Base-by-base conservation (phyloP, 345 rosid genomes). In the Psidium guajava region DNA sequence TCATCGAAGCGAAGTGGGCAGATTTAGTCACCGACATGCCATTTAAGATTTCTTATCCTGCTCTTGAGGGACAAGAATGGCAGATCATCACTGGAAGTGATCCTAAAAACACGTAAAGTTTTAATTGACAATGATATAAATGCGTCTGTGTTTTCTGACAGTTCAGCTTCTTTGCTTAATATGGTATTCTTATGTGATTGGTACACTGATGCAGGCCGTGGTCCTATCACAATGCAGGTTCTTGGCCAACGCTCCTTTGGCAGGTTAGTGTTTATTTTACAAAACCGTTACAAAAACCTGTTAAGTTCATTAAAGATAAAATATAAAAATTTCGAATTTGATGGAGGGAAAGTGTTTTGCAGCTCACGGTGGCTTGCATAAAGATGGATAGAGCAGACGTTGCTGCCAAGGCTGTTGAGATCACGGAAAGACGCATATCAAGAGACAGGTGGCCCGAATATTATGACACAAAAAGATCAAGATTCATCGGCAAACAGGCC, bases 221-320 rank as follows among this genome's bases (percentile, higher is more conserved):
- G 98, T 97, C 98, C 56, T 97, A 97, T 87, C 99, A 97, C 89
- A 97, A 97, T 89, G 97, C 90, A 73, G 97, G 98, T 83, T 95
- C 98, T n/a, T 97, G 98, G 99, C 99, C 99, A 24, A 95, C 98
- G 64, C 94, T 97, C 47, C 93, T 97, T 20, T 95, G 98, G 99
- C 98, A 96, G 93, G 98, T 95, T 89, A 88, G 93, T 77, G 52
- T 18, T 54, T 49, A 73, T 85, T n/a, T 82, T 83, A 28, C 74
- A 54, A 10, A 42, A 51, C 57, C 44, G 6, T 69, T 32, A 61
- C 44, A 32, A 69, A 32, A 69, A 32, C 77, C 24, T 69, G 40
- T 44, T 69, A 22, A 69, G 40, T 69, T 32, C 47, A 69, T 69
- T 51, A 8, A n/a, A 50, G 50, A 20, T 27, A 22, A 81, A 27